These are phyloP conservation scores for Pleurotus citrinopileatus DNA, from an alignment of 768 basidiomycete genomes.

Conservation along the genomic window DNA sequence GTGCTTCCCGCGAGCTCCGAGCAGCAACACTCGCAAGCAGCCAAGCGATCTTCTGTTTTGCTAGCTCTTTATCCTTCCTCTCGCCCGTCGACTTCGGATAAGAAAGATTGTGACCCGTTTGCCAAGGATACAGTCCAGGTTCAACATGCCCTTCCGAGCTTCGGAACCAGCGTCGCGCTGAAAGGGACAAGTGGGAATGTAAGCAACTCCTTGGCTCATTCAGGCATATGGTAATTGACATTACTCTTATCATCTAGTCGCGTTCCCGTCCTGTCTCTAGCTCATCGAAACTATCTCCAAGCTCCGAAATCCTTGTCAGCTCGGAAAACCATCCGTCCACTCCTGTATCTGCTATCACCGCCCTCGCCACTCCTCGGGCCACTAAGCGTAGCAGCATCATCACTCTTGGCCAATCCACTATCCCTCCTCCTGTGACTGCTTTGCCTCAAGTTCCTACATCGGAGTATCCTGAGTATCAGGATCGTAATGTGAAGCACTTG, in stretches of 20 bases:
- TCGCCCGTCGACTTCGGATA: background rate
- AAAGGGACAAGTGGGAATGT: background rate
- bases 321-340: background rate
- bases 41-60: conserved; percentile 2
- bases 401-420: background rate
- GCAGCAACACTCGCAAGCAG: background rate
- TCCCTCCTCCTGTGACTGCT: background rate
- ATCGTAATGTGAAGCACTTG: background rate
- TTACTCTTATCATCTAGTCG: background rate
- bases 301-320: background rate
- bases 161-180: background rate
- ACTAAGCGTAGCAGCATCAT: conserved; percentile 1
- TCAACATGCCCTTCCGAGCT: background rate
- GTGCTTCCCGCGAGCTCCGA: background rate
- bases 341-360: background rate
- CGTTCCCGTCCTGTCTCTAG: background rate
- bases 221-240: background rate
- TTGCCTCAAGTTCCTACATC: background rate
- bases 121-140: background rate
- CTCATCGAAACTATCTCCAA: background rate
- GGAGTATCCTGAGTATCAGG: background rate
- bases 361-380: background rate
- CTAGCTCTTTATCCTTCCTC: conserved; percentile 3
- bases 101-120: conserved; percentile 1
- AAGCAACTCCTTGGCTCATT: background rate